These are phyloP conservation scores for Cadophora gregata DNA, from an alignment of 2,329 filamentous ascomycete species.

Conservation along the genomic window DNA sequence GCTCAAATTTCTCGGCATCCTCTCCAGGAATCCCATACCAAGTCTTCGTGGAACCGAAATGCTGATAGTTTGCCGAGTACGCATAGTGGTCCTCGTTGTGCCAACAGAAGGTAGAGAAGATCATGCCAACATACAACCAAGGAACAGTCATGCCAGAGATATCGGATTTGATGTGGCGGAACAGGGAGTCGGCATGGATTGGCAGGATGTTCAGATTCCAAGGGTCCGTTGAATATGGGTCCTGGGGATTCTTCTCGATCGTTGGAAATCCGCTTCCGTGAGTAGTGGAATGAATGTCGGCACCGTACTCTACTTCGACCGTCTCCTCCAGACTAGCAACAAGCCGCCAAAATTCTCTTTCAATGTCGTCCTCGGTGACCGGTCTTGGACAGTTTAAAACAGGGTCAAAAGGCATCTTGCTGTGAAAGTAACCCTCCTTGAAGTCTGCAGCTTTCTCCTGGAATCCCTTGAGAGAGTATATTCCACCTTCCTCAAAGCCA, in stretches of 20 bases:
- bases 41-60: conserved; percentile 97
- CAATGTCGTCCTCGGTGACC: conserved; percentile 93
- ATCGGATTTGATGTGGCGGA: conserved; percentile 96
- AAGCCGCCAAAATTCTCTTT: conserved; percentile 94
- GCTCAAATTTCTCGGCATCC: conserved; percentile 93
- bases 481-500: conserved; percentile 93
- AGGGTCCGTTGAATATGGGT: conserved; percentile 85
- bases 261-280: conserved; percentile 98
- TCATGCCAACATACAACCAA: conserved; percentile 99
- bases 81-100: conserved; percentile 98
- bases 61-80: conserved; percentile 97
- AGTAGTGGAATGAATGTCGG: conserved; percentile 97
- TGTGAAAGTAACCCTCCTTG: conserved; percentile 91
- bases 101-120: conserved; percentile 99
- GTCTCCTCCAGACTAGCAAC: conserved; percentile 94
- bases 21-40: conserved; percentile 98
- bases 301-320: conserved; percentile 96
- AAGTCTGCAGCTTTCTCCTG: conserved; percentile 96
- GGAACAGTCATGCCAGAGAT: conserved; percentile 99
- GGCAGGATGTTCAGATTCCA: conserved; percentile 97
- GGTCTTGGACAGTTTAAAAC: conserved; percentile 79
- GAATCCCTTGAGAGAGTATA: conserved; percentile 95
- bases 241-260: conserved; percentile 85
- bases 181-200: conserved; percentile 87
- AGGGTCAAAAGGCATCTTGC: conserved; percentile 87